A percentile compares a stretch with the other conserved stretches of the same genome.
phyloP scores from a whole-genome alignment of 768 basidiomycete species.

The Russula sp. region DNA sequence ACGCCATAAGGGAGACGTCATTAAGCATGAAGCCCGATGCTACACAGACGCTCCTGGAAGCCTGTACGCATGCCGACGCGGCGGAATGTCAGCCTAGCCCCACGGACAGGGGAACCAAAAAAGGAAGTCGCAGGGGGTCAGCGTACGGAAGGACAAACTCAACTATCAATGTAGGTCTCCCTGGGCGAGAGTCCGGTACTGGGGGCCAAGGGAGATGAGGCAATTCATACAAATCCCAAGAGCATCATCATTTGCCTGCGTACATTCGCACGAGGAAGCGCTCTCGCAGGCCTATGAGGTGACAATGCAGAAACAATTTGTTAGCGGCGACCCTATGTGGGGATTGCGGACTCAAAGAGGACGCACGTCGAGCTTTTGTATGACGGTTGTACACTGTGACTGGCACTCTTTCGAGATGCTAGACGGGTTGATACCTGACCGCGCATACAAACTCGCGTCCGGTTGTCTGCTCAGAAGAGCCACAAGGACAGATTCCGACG shows the following conservation, averaged over 20 bases:
- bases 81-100: background rate
- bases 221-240: slow-evolving; percentile 6
- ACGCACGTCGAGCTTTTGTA: slow-evolving; percentile 1
- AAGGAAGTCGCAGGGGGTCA: too few species aligned
- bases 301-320: background rate
- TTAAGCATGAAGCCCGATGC: background rate
- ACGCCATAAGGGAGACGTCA: background rate
- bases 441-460: background rate
- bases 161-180: too few species aligned
- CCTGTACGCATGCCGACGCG: background rate
- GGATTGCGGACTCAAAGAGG: background rate
- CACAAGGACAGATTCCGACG: background rate
- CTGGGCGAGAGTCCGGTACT: too few species aligned
- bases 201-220: background rate
- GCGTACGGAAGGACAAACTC: too few species aligned
- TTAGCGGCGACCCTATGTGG: background rate
- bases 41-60: background rate
- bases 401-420: background rate
- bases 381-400: background rate
- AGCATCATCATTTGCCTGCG: background rate
- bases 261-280: background rate
- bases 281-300: background rate
- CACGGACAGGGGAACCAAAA: background rate
- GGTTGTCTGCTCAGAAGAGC: background rate
- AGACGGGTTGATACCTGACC: background rate